Percentiles rank a stretch among this genome's conserved stretches.
These are phyloP conservation scores for Pelargonium fulgidum DNA, from an alignment of 441 rosid genomes.

Conservation along the genomic window DNA sequence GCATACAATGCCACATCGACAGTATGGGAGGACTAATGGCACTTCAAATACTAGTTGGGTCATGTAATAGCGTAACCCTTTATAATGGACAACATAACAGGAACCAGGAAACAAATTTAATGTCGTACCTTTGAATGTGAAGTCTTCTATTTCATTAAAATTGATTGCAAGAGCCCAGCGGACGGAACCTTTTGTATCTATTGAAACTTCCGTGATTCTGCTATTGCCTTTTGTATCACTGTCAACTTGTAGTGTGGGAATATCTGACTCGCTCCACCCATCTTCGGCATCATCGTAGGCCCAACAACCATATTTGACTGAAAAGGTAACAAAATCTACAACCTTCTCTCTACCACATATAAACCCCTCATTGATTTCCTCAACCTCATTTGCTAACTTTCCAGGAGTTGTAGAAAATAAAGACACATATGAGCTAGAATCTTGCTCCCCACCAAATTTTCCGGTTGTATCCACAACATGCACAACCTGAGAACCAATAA, in stretches of 20 bases:
- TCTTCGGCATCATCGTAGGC: constrained; percentile 41
- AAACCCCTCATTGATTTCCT: constrained; percentile 59
- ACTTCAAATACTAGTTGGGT: too few species aligned
- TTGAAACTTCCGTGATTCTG: constrained; percentile 42
- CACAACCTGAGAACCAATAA: constrained; percentile 54
- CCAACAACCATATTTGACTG: constrained; percentile 70
- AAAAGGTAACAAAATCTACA: constrained; percentile 67
- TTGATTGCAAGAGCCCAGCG: constrained; percentile 88
- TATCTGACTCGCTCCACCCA: constrained; percentile 68
- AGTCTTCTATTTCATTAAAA: constrained; percentile 65
- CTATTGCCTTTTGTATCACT: constrained; percentile 34
- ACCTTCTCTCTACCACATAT: constrained; percentile 60
- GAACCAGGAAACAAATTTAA: not conserved
- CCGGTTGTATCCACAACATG: constrained; percentile 76
- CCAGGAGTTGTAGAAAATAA: constrained; percentile 88
- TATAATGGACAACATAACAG: not conserved
- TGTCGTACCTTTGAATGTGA: constrained; percentile 44
- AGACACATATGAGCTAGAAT: constrained; percentile 49
- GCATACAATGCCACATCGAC: too few species aligned
- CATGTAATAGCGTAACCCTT: too few species aligned
- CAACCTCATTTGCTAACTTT: constrained; percentile 61
- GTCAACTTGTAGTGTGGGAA: constrained; percentile 49
- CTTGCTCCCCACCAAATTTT: constrained; percentile 35
- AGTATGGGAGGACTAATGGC: too few species aligned
- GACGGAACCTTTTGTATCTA: constrained; percentile 57